Evolutionary conservation across 345 rosid species (phyloP), one percentile per base, ranked within the genome.

Genomic region (Citrus unshiu): DNA sequence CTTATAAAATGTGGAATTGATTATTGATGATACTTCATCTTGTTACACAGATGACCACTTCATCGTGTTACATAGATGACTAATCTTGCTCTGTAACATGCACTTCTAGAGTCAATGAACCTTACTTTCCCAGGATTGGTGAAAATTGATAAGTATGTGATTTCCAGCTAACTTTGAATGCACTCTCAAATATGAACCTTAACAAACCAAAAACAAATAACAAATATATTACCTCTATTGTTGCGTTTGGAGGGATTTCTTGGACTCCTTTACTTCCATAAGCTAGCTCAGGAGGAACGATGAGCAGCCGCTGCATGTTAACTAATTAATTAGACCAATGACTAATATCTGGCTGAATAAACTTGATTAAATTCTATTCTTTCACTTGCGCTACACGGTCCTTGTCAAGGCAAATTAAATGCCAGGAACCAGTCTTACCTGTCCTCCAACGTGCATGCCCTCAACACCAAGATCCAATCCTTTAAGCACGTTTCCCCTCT

Each of bases 191-290:
- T 46, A 3, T 54, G 2, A 46, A 54, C 22, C 58, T 54, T 54
- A 6, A 21, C 57, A 30, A 60, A 62, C 21, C 18, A 51, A 34
- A 56, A 35, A 32, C 27, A 10, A 54, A 16, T n/a, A 25, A 21
- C 4, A 51, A 1, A 14, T 37, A 67, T 14, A 30, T 57, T 84
- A 95, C 98, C 95, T 92, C 98, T 61, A 95, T 95, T 46, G 98
- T 95, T 78, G 97, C 98, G 85, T 95, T 92, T 68, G 98, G 98
- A 83, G 98, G 98, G 78, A 95, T 95, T 85, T 93, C 98, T 77
- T 92, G 98, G 25, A 95, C 98, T 72, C 98, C 98, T 86, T 91
- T 95, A 78, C 90, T 95, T 70, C 98, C 98, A 58, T 95, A 95
- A 29, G 97, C 99, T 22, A 95, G 91, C 85, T 93, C 91, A 0